Evolutionary conservation across 495 filamentous ascomycete species (phyloP).

Genomic region (Penicillium lagena): DNA sequence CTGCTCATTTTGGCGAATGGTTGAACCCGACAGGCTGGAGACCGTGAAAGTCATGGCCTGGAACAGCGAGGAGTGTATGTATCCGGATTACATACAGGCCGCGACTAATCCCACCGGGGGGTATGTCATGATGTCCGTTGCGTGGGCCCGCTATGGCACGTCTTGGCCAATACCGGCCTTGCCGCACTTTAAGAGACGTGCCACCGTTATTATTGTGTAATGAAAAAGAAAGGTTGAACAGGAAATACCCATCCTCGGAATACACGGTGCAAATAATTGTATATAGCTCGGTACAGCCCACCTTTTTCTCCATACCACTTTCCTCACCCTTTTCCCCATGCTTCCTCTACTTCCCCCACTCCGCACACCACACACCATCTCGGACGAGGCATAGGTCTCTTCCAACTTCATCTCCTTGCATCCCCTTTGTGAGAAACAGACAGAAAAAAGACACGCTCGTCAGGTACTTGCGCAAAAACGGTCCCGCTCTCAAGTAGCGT

Average conservation of each 20-base stretch:
- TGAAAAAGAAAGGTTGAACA: conserved; percentile 1
- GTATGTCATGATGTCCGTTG: background rate
- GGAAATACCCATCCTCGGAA: background rate
- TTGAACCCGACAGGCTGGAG: too few species aligned
- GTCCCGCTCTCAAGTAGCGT: conserved; percentile 6
- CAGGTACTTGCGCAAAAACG: background rate
- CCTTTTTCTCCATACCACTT: conserved; percentile 1
- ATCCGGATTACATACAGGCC: background rate
- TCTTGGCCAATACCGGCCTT: conserved; percentile 1
- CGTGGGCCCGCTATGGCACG: background rate
- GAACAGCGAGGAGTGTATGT: too few species aligned
- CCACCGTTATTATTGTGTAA: conserved; percentile 2
- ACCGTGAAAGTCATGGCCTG: too few species aligned
- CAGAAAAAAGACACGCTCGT: too few species aligned
- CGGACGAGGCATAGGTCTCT: conserved; percentile 8
- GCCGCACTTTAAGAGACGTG: conserved; percentile 5
- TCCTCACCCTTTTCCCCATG: background rate
- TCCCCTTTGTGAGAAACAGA: too few species aligned
- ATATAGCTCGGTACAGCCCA: conserved; percentile 10
- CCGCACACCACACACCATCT: background rate
- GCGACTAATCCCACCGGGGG: background rate
- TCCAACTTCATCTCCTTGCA: background rate
- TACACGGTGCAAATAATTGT: conserved; percentile 6
- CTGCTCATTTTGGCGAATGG: too few species aligned
- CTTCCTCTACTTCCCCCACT: background rate